Evolutionary conservation across 805 yeast species (phyloP).

Genomic region (Candida arabinofermentans): DNA sequence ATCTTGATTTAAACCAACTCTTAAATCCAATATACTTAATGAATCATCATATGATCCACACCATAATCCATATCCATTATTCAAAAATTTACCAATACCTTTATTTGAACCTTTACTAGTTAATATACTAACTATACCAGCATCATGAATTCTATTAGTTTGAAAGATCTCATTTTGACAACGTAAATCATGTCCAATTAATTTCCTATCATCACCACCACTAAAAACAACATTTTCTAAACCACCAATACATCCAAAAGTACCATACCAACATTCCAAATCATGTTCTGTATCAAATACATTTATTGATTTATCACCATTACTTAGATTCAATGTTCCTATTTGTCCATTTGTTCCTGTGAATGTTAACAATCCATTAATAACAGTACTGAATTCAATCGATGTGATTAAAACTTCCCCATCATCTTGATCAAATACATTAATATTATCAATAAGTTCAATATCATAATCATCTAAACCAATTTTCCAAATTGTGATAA

Average conservation of each 20-base stretch:
- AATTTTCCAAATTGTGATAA: constrained; percentile 58
- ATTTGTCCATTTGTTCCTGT: constrained; percentile 70
- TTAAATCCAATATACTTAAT: constrained; percentile 62
- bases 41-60: constrained; percentile 93
- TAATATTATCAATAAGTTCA: not conserved
- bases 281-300: constrained; percentile 43
- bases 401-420: constrained; percentile 54
- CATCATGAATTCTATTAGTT: constrained; percentile 64
- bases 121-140: constrained; percentile 86
- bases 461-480: constrained; percentile 10
- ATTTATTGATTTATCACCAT: constrained; percentile 11
- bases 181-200: constrained; percentile 71
- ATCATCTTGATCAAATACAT: constrained; percentile 5
- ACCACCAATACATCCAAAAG: constrained; percentile 55
- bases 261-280: constrained; percentile 87
- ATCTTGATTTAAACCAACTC: constrained; percentile 43
- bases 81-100: constrained; percentile 27
- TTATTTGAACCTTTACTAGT: constrained; percentile 41
- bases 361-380: constrained; percentile 37
- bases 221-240: constrained; percentile 59
- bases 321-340: constrained; percentile 36
- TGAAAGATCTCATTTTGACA: constrained; percentile 28
- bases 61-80: constrained; percentile 43
- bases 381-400: constrained; percentile 48
- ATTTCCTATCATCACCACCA: constrained; percentile 86